Evolutionary conservation across 352 stramenopile genomes (phyloP).

Genomic region (Phytophthora europaea): DNA sequence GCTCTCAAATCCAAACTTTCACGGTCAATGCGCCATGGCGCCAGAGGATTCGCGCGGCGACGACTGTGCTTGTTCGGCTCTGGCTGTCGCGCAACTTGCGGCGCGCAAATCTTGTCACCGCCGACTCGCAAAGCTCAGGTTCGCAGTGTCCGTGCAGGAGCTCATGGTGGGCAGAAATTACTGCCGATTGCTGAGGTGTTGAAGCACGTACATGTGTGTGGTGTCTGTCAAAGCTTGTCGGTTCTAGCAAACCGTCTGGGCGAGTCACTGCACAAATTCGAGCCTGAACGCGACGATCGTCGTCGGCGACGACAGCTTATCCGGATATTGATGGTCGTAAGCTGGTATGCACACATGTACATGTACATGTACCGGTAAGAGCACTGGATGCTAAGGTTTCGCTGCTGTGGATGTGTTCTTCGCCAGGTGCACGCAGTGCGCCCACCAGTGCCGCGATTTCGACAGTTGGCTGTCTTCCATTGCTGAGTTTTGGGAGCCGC

Average conservation of each 20-base stretch:
- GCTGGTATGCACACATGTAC: neutral
- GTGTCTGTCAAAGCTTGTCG: neutral
- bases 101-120: neutral
- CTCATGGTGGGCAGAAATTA: constrained; percentile 21
- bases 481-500: neutral
- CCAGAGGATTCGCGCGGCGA: neutral
- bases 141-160: neutral
- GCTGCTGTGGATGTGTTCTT: too few relatives aligned
- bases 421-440: too few relatives aligned
- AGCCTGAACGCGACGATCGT: neutral
- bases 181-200: constrained; percentile 2
- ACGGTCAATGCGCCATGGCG: neutral
- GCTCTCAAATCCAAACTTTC: neutral
- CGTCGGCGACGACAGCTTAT: neutral
- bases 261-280: constrained; percentile 1
- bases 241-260: constrained; percentile 28
- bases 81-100: neutral
- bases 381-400: too few relatives aligned
- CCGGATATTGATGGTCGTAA: constrained; percentile 1
- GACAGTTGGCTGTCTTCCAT: too few relatives aligned
- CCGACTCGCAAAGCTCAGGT: neutral
- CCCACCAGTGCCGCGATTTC: neutral
- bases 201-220: neutral
- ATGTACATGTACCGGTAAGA: too few relatives aligned
- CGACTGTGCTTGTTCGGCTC: constrained; percentile 2